Evolutionary conservation across 208 protist species (phyloP).

Genomic region (Leptomonas pyrrhocoris): DNA sequence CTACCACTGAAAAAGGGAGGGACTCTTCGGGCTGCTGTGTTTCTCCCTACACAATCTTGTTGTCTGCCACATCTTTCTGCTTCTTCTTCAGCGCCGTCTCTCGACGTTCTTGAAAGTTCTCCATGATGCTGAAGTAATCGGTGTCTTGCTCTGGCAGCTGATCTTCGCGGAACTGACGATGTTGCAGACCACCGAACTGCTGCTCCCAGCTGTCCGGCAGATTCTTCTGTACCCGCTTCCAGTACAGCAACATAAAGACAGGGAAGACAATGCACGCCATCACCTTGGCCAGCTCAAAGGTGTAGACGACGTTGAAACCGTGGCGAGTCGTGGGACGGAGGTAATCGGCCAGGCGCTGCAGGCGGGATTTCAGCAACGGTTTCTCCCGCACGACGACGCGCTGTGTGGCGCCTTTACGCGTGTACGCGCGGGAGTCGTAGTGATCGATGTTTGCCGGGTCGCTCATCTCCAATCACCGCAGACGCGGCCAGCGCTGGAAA

Average conservation of each 20-base stretch:
- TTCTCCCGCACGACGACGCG: constrained; percentile 84
- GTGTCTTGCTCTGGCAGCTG: constrained; percentile 57
- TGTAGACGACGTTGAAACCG: constrained; percentile 67
- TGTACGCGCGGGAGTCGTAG: constrained; percentile 76
- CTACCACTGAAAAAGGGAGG: too few relatives aligned
- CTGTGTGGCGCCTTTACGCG: constrained; percentile 50
- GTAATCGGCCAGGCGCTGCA: constrained; percentile 65
- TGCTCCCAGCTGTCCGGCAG: constrained; percentile 78
- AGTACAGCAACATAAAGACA: constrained; percentile 81
- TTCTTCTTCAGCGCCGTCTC: constrained; percentile 74
- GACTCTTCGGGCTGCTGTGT: not conserved
- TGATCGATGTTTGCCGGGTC: constrained; percentile 62
- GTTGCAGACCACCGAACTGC: constrained; percentile 80
- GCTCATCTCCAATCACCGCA: constrained; percentile 23
- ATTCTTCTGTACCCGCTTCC: constrained; percentile 74
- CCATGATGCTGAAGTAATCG: constrained; percentile 86
- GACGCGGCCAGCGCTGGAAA: too few relatives aligned
- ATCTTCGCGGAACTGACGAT: constrained; percentile 78
- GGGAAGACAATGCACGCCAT: constrained; percentile 82
- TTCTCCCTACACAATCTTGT: constrained; percentile 27
- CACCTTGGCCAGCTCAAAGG: constrained; percentile 76
- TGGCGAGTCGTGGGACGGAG: constrained; percentile 62
- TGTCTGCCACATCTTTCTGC: constrained; percentile 45
- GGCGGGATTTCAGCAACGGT: constrained; percentile 71
- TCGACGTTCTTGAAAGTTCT: constrained; percentile 74